Base-by-base conservation (phyloP, 2,329 filamentous ascomycete genomes). In the Verticillium longisporum region DNA sequence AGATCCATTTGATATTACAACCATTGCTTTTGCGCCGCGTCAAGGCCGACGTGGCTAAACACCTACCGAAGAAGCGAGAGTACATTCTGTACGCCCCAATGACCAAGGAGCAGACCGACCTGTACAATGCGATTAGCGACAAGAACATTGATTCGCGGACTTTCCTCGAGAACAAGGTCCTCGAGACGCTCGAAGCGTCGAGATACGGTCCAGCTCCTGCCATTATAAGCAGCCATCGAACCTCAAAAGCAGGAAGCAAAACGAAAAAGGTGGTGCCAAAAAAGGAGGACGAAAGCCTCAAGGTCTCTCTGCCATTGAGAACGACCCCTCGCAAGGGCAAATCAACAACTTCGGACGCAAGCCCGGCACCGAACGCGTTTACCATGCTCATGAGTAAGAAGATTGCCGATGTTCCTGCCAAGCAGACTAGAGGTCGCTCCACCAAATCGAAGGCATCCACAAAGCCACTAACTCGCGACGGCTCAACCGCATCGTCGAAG, bases 31-130 rank as follows among this genome's bases (percentile, higher is more conserved):
- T 99, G 1, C 86, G 95, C 1, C 84, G 95, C 18, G 84, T 99
- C 64, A 99, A 99, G 75, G 89, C 91, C 0, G 95, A 99, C 69
- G 95, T 99, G 0, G 94, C 96, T 60, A 88, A 88, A 2, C 85
- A 92, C 56, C 80, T 99, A n/a, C 95, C 95, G 0, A 96, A 94
- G 75, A 99, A 99, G 78, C 86, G 95, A 33, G 95, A 99, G 73
- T 99, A 99, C 66, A 90, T 99, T 3, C 78, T 99, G 0, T 98
- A 95, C 68, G 95, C 95, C 0, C 95, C 95, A 0, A 86, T 99
- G 75, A 97, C 92, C 0, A 84, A 87, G 31, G 92, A 95, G 66
- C 95, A 99, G 71, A 91, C 92, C 2, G 94, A 97, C 61, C 76
- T 99, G 0, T 99, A 99, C 70, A 87, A 87, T 58, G 81, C 80